Conservation (phyloP, 2,329 filamentous ascomycete genomes). For the Curvularia lunata region DNA sequence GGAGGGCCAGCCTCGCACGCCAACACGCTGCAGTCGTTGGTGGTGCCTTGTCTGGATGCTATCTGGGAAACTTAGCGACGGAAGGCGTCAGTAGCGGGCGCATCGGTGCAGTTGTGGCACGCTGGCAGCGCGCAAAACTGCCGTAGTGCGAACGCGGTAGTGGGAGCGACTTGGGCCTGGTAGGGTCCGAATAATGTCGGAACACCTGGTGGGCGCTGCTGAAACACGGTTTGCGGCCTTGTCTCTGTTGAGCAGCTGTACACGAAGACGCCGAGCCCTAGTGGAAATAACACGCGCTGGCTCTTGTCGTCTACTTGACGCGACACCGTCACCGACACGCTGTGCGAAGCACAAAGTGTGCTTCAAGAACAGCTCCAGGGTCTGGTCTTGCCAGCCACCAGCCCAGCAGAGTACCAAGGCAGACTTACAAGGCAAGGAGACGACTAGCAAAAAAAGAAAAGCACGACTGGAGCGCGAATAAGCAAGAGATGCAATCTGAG, state of each 20-base stretch:
- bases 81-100: conserved; percentile 7
- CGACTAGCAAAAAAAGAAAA: background rate
- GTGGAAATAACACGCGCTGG: background rate
- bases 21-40: too few relatives aligned
- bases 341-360: too few relatives aligned
- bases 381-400: background rate
- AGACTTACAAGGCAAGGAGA: background rate
- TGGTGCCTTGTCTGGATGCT: too few relatives aligned
- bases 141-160: conserved; percentile 15
- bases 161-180: background rate
- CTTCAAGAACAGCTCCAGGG: conserved; percentile 1
- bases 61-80: conserved; percentile 4
- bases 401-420: background rate
- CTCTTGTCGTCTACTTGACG: background rate
- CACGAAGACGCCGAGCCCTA: background rate
- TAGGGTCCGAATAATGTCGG: conserved; percentile 10
- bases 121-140: background rate
- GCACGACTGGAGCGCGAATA: background rate
- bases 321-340: too few relatives aligned
- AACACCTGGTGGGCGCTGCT: background rate
- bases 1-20: background rate
- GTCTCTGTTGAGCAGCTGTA: background rate
- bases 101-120: background rate
- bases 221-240: background rate
- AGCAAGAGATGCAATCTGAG: background rate